Base-by-base conservation (phyloP, 2,329 filamentous ascomycete genomes). In the Cadophora gregata region DNA sequence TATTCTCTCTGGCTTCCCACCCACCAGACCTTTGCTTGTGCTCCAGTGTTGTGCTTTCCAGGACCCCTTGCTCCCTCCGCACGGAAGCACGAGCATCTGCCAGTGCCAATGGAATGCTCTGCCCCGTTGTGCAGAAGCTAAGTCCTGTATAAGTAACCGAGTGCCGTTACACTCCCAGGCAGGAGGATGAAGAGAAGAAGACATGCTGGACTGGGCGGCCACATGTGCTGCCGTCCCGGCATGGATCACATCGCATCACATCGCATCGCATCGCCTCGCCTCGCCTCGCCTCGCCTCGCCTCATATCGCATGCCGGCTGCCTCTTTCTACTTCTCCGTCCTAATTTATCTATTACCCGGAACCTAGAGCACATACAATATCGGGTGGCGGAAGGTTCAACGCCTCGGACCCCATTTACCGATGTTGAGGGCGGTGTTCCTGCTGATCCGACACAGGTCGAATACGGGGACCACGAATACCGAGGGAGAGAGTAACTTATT, bases 361-460 rank as follows among this genome's bases (percentile, higher is more conserved):
- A n/a, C 24, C 6, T 16, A 27, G 24, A 51, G 29, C 42, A 12
- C 56, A 64, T 19, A 42, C 36, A 8, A n/a, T 50, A n/a, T 38
- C 27, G 42, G 51, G 42, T 33, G 29, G 36, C 51, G 19, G 25
- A 47, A 48, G 48, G 21, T 31, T 14, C 2, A 24, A 19, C 12
- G 50, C 14, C 21, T 25, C 36, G 58, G 56, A 60, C 58, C 56
- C 65, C 62, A 67, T 62, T 67, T 67, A 38, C 65, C 65, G 65
- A 67, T 25, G 47, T 31, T 19, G 36, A n/a, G n/a, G n/a, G n/a
- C n/a, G 48, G 33, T 53, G 24, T 36, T 8, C 9, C 21, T 51
- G 51, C 62, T 51, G 62, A 51, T 25, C 29, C 38, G 27, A 33
- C n/a, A n/a, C n/a, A n/a, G n/a, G n/a, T n/a, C n/a, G n/a, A n/a